A percentile compares a stretch with the other conserved stretches of the same genome.
phyloP scores from a whole-genome alignment of 371 early-diverging fungal species.

The Mortierella sp. region DNA sequence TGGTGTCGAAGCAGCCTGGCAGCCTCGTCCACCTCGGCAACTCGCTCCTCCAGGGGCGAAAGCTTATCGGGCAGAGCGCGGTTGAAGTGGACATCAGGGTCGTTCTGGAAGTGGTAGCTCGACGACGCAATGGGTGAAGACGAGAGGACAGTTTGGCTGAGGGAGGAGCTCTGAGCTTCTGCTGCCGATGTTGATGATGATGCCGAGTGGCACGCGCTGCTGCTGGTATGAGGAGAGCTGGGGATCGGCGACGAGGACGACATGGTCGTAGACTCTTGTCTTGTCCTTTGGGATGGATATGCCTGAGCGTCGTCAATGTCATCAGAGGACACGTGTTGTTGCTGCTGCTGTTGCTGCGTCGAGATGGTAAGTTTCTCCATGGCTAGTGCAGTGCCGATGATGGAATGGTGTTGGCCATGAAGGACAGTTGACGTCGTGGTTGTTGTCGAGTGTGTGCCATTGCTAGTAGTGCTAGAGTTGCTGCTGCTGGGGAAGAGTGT shows the following conservation, averaged over 20 bases:
- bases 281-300: slow-evolving; percentile 25
- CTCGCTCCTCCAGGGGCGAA: slow-evolving; percentile 52
- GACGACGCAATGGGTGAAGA: slow-evolving; percentile 39
- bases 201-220: slow-evolving; percentile 35
- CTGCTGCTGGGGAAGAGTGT: slow-evolving; percentile 20
- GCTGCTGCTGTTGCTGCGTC: slow-evolving; percentile 20
- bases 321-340: slow-evolving; percentile 12
- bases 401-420: slow-evolving; percentile 8
- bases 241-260: slow-evolving; percentile 44
- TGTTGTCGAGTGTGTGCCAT: background rate
- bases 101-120: slow-evolving; percentile 54
- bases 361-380: slow-evolving; percentile 50
- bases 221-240: slow-evolving; percentile 25
- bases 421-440: background rate
- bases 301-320: slow-evolving; percentile 9
- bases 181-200: slow-evolving; percentile 30
- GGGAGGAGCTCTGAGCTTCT: slow-evolving; percentile 5
- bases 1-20: slow-evolving; percentile 56
- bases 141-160: slow-evolving; percentile 10
- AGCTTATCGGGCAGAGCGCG: slow-evolving; percentile 49
- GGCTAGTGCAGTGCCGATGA: slow-evolving; percentile 12
- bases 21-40: slow-evolving; percentile 53
- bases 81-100: slow-evolving; percentile 56
- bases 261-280: slow-evolving; percentile 32
- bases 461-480: background rate